phyloP scores from a whole-genome alignment of 225 moss, liverwort and hornwort genomes.

The Pseudoscleropodium purum region DNA sequence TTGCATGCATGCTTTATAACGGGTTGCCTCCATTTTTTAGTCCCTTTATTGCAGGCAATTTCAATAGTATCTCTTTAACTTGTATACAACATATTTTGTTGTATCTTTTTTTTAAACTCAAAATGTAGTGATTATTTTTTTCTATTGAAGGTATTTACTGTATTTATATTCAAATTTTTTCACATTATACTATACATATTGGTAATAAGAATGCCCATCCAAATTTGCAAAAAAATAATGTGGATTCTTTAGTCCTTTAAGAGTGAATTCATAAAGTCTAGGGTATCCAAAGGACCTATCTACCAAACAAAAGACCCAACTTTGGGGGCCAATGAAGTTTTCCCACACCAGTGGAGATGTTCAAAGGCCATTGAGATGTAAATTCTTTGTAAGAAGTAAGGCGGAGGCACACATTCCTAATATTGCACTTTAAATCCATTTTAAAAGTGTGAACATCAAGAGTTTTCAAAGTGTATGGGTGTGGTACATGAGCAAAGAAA shows the following conservation, averaged over 20 bases:
- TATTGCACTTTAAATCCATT: background rate
- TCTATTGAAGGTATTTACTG: background rate
- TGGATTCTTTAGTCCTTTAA: background rate
- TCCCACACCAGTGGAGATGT: accelerated
- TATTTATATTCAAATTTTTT: background rate
- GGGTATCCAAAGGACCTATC: background rate
- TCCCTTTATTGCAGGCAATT: background rate
- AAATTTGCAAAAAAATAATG: background rate
- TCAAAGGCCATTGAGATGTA: background rate
- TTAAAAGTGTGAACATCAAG: background rate
- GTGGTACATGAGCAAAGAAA: background rate
- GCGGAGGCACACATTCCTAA: background rate
- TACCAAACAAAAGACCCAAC: background rate
- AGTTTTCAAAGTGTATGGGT: background rate
- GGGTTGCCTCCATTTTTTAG: background rate
- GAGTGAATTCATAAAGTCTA: background rate
- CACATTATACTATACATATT: background rate
- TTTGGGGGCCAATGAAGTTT: background rate
- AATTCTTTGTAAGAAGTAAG: background rate
- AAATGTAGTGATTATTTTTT: background rate
- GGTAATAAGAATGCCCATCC: background rate
- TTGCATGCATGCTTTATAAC: accelerated
- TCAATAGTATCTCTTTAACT: background rate
- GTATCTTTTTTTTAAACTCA: background rate
- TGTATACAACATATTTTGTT: background rate